Percentiles rank a stretch among this genome's conserved stretches.
Evolutionary conservation across 2,329 filamentous ascomycete genomes (phyloP).

Genomic region (Colletotrichum euphorbiae): DNA sequence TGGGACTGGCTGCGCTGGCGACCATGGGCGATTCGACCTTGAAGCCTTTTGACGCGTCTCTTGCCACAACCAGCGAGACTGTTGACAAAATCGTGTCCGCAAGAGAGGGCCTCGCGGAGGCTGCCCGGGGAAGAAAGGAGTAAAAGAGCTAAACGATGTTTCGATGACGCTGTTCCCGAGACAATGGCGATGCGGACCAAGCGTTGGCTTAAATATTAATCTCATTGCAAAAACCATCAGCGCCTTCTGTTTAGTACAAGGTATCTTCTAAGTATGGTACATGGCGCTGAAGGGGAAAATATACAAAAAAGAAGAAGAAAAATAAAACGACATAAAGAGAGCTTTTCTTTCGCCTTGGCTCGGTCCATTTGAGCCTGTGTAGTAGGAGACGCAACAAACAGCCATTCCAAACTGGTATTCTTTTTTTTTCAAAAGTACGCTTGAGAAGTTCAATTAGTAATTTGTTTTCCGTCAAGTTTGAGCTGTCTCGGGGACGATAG

Average conservation of each 20-base stretch:
- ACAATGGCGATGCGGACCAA: not conserved
- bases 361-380: constrained; percentile 19
- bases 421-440: not conserved
- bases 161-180: no score
- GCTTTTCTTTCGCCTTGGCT: constrained; percentile 29
- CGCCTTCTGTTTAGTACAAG: constrained; percentile 37
- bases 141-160: not conserved
- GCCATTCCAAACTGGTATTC: constrained; percentile 10
- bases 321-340: constrained; percentile 17
- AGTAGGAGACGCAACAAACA: constrained; percentile 1
- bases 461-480: constrained; percentile 9
- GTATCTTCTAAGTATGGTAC: constrained; percentile 39
- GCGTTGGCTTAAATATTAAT: not conserved
- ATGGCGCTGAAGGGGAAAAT: constrained; percentile 23
- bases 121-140: not conserved
- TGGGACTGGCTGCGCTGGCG: constrained; percentile 84
- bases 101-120: constrained; percentile 52
- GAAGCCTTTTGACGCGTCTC: constrained; percentile 76
- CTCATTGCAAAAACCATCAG: constrained; percentile 17
- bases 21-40: constrained; percentile 78
- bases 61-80: constrained; percentile 78
- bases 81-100: constrained; percentile 62
- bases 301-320: not conserved
- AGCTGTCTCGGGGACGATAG: not conserved
- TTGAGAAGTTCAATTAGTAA: not conserved